A percentile compares a stretch with the other conserved stretches of the same genome.
Evolutionary conservation across 495 filamentous ascomycete genomes (phyloP).

Genomic region (Penicillium lagena): DNA sequence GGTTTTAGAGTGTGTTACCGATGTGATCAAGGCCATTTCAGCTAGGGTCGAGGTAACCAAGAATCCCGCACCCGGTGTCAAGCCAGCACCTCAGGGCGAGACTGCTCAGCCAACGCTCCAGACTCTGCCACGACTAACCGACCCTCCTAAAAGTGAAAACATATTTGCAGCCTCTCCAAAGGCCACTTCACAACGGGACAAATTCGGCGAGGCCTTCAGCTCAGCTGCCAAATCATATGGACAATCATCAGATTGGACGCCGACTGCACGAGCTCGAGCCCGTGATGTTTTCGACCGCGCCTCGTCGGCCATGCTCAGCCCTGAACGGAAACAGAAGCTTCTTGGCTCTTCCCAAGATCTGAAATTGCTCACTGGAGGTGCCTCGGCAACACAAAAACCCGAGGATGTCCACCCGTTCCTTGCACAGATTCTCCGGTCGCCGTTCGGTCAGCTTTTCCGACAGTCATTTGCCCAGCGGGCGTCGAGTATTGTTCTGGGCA

Average conservation of each 20-base stretch:
- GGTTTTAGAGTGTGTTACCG: constrained; percentile 58
- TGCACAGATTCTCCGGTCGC: constrained; percentile 34
- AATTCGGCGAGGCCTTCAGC: constrained; percentile 47
- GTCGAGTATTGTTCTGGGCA: constrained; percentile 57
- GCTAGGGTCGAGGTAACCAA: constrained; percentile 55
- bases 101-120: constrained; percentile 32
- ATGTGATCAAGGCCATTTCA: constrained; percentile 58
- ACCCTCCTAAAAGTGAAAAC: constrained; percentile 51
- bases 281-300: constrained; percentile 37
- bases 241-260: constrained; percentile 47
- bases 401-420: constrained; percentile 33
- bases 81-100: constrained; percentile 19
- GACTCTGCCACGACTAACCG: constrained; percentile 42
- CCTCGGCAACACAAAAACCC: constrained; percentile 24
- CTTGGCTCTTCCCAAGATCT: constrained; percentile 29
- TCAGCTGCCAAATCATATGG: constrained; percentile 53
- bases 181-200: constrained; percentile 39
- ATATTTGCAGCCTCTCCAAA: constrained; percentile 48
- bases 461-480: constrained; percentile 60
- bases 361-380: constrained; percentile 30
- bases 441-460: constrained; percentile 63
- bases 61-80: constrained; percentile 35
- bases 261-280: constrained; percentile 33
- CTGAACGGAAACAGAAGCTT: constrained; percentile 36
- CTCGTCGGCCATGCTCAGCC: constrained; percentile 33